Base-by-base conservation (phyloP, 2,329 filamentous ascomycete species). In the Sporothrix euskadiensis region DNA sequence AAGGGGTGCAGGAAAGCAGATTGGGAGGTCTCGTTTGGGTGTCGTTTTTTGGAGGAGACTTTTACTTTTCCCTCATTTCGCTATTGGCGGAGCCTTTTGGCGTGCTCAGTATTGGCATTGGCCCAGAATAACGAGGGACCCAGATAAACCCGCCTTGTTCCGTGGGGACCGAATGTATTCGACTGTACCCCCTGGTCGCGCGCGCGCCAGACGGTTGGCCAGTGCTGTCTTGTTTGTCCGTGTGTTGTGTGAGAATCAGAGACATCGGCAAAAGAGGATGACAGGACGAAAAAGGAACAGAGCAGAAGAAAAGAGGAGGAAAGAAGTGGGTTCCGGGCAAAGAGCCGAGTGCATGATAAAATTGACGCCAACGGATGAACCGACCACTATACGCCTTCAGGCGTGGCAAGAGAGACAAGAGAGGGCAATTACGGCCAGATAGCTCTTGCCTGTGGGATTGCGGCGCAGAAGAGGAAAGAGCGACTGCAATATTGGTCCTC, bases 181-280 rank as follows among this genome's bases (percentile, higher is more conserved):
- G 26, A 52, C 61, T 66, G 39, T 44, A 66, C 66, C 49, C 30
- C 44, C 49, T 56, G 30, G 68, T 56, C 68, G 68, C 19, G 44
- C 49, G 68, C 52, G 68, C 68, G 68, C 68, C 68, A 70, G 68
- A 59, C 39, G 52, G 52, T 47, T 70, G 49, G 68, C n/a, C 52
- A 59, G 14, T 41, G 52, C 30, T 56, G 68, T 39, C 26, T 56
- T 54, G 49, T 56, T 69, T 41, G 66, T 35, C n/a, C 6, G 26
- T 59, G 49, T 69, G 66, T 39, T 7, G 49, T 69, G 66, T 54
- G 66, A 52, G 30, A 26, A 69, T 39, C 26, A 56, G 49, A 69
- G 66, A 69, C 10, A 56, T 52, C 35, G 68, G 14, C 26, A 52
- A 65, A 65, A 49, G 8, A 68, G 7, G 26, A 52, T 52, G 65